A percentile compares a stretch with the other conserved stretches of the same genome.
phyloP scores from a whole-genome alignment of 179 eudicot species.

The Corrigiola litoralis region DNA sequence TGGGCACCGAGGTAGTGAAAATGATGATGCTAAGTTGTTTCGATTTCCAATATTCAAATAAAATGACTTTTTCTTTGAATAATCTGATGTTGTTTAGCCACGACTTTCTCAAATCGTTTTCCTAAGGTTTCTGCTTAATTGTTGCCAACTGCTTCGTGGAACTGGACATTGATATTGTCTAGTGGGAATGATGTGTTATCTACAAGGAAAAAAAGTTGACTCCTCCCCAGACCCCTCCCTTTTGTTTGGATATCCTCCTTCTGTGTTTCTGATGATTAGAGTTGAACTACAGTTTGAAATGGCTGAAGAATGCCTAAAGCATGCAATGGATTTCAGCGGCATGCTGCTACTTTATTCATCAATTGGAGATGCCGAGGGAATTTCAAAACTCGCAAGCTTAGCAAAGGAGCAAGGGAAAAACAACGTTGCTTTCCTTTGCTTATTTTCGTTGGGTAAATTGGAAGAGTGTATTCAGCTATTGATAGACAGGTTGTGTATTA shows the following conservation, averaged over 20 bases:
- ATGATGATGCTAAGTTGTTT: no score
- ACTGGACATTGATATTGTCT: background rate
- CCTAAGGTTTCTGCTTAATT: slow-evolving; percentile 1
- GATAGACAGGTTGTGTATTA: slow-evolving; percentile 64
- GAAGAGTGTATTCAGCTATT: slow-evolving; percentile 93
- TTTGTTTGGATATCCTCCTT: background rate
- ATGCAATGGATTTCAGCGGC: slow-evolving; percentile 95
- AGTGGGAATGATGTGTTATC: no score
- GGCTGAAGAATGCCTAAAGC: slow-evolving; percentile 88
- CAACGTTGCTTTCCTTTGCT: slow-evolving; percentile 90
- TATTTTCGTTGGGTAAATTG: slow-evolving; percentile 84
- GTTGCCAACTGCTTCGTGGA: background rate
- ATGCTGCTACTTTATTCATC: slow-evolving; percentile 92
- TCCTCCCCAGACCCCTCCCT: no score
- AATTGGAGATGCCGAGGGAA: slow-evolving; percentile 94
- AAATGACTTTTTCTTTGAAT: no score
- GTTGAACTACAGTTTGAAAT: slow-evolving; percentile 66
- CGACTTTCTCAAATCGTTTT: background rate
- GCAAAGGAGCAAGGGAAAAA: slow-evolving; percentile 90
- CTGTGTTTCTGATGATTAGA: background rate
- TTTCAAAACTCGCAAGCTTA: slow-evolving; percentile 63
- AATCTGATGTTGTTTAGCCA: background rate
- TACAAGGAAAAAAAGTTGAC: no score
- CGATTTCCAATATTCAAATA: no score
- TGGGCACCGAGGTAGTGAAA: no score